Conservation (phyloP, 768 basidiomycete genomes). For the Dioszegia hungarica region DNA sequence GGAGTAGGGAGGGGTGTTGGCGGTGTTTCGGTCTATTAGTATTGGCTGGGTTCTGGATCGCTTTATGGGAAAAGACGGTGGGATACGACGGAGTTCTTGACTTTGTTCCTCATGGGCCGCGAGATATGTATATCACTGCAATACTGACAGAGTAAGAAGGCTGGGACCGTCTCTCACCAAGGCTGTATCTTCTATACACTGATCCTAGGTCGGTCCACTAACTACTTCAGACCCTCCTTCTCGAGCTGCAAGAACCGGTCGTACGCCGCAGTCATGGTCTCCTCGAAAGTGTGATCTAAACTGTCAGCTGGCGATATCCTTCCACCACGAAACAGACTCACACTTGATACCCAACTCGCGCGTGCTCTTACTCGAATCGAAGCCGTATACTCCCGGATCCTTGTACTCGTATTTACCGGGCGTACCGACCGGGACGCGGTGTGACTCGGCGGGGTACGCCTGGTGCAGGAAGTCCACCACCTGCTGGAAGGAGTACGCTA, state of each 20-base stretch:
- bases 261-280: conserved; percentile 26
- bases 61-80: too few species aligned
- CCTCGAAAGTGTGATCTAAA: conserved; percentile 26
- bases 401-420: conserved; percentile 23
- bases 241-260: conserved; percentile 27
- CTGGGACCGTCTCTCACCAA: too few species aligned
- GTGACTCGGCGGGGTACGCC: conserved; percentile 23
- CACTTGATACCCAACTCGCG: conserved; percentile 34
- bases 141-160: too few species aligned
- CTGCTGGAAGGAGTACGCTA: conserved; percentile 26
- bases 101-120: too few species aligned
- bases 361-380: conserved; percentile 26
- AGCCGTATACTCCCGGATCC: conserved; percentile 28
- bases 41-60: too few species aligned
- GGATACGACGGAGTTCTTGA: too few species aligned
- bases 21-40: too few species aligned
- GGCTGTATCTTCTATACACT: too few species aligned
- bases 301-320: not conserved
- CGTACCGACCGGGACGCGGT: conserved; percentile 21
- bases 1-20: too few species aligned
- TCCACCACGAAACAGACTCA: conserved; percentile 6
- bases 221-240: conserved; percentile 18
- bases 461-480: conserved; percentile 22
- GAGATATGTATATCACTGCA: too few species aligned
- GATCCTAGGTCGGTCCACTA: too few species aligned